Evolutionary conservation across 306 rosid genomes (phyloP), one percentile per base, ranked within the genome.

Genomic region (Casuarina equisetifolia): DNA sequence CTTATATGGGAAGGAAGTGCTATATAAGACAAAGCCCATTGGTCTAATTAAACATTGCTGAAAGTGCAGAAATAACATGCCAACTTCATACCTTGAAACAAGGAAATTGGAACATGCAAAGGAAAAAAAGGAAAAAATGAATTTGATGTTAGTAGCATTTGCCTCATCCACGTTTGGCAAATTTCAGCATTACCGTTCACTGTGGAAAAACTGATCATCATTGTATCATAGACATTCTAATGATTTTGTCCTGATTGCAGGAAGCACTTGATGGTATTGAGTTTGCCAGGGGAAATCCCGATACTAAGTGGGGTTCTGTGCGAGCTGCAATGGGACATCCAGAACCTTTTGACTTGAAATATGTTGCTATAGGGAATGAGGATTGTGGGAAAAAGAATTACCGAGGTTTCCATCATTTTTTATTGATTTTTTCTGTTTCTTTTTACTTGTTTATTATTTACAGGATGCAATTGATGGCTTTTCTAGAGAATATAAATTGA

Each of bases 261-360:
- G 98, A 94, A 85, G 98, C 97, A 81, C 97, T 94, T 76, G 97
- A 94, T 49, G 91, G 98, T 69, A 76, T 94, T 36, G 97, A 93
- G 84, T 93, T 93, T 82, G 98, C 98, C 0, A 91, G 86, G 84
- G 98, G 97, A n/a, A 77, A 68, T 64, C 74, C 91, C 4, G 51
- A 35, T 25, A 90, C 98, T 48, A 73, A 61, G 57, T 93, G 98
- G 97, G 98, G 97, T 35, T 83, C 91, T 36, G 10, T 88, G 45
- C 90, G 98, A 79, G 97, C 90, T 76, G 25, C 82, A 15, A 87
- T 93, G 98, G 97, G 97, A 76, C 98, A 87, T 79, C 88, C 90
- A 11, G 49, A 89, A 38, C 98, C 98, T 53, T 93, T 90, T 80
- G 90, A 93, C 77, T 78, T 93, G 44, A 85, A 77, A 82, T 84